Base-by-base conservation (phyloP, 495 filamentous ascomycete genomes). In the Tuber magnatum region DNA sequence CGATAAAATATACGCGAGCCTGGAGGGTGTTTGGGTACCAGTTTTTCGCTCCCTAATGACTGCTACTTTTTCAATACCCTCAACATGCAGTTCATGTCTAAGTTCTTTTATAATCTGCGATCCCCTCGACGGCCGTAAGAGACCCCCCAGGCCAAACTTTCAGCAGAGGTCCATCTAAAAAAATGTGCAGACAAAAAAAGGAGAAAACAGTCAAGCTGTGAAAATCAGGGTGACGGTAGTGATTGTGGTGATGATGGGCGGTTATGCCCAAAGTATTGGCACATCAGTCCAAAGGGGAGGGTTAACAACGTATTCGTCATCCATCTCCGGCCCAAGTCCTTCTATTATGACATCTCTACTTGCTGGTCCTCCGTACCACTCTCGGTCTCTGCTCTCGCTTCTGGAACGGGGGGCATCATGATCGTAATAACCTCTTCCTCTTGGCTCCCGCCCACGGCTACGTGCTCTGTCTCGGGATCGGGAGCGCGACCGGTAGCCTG, bases 1-100 rank as follows among this genome's bases (percentile, higher is more conserved):
- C 68, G 72, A 77, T 75, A 71, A 32, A 39, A 68, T 38, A 35
- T 40, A 56, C 38, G 68, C 41, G 10, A 38, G 39, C 39, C 40
- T 71, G 70, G 42, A 9, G 46, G 39, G 28, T n/a, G 38, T 44
- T 40, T 32, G 82, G 86, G 74, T 84, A 91, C 90, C 90, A 16
- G 89, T 91, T 76, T 90, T 86, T 68, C 89, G 86, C 76, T 91
- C 89, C 68, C 89, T 87, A 81, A 92, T 92, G 28, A 92, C 85
- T 18, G 89, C 85, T 65, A 92, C 85, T 77, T 91, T 89, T 74
- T 91, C 88, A 73, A 92, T 82, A 22, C 85, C 86, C 41, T 87
- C 85, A 80, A 90, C 83, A 80, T 87, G 85, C 77, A 91, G 88
- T 78, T 85, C 86, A 76, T 88, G 85, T 77, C 85, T 84, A 80